Evolutionary conservation across 495 filamentous ascomycete genomes (phyloP), one percentile per base, ranked within the genome.

Genomic region (Hyphodiscus hymeniophilus): DNA sequence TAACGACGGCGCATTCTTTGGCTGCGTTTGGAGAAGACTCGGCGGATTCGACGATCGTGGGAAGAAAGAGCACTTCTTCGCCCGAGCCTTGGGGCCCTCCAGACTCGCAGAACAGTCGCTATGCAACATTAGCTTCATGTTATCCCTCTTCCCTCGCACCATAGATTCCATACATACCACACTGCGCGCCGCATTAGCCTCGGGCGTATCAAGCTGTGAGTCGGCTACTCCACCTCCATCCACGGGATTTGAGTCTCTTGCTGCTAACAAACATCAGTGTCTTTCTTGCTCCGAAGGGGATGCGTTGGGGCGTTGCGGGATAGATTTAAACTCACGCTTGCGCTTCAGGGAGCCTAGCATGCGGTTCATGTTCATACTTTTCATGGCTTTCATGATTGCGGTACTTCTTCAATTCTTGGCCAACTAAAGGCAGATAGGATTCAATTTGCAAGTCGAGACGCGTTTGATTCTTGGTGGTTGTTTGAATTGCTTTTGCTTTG

Each of bases 11-110:
- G 47, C 85, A 83, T 56, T 87, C 84, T 45, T 78, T 76, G 24
- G 91, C 89, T 17, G 94, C 94, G 24, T 68, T 67, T 10, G 92
- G 89, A 38, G 87, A 90, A 24, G 89, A 94, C 62, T 96, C 94
- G 69, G 91, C 90, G 23, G 82, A 76, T 54, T 97, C 94, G 64
- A 99, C 94, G 55, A 99, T 96, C 22, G 79, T 72, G 6, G 94
- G 92, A n/a, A 99, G 84, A 57, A 87, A 85, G 31, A 95, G 78
- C 49, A 94, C 89, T 68, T 97, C 92, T 58, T 88, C 84, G 52
- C 85, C 86, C 71, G 74, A 63, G 54, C 79, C 74, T 51, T 71
- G 74, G 11, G 82, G 75, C 45, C 73, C 75, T 20, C 76, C 82
- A 15, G 85, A 86, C 63, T 88, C 80, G 74, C 89, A 94, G 62